Evolutionary conservation across 768 basidiomycete species (phyloP), one percentile per base, ranked within the genome.

Genomic region (Panaeolus cyanescens): DNA sequence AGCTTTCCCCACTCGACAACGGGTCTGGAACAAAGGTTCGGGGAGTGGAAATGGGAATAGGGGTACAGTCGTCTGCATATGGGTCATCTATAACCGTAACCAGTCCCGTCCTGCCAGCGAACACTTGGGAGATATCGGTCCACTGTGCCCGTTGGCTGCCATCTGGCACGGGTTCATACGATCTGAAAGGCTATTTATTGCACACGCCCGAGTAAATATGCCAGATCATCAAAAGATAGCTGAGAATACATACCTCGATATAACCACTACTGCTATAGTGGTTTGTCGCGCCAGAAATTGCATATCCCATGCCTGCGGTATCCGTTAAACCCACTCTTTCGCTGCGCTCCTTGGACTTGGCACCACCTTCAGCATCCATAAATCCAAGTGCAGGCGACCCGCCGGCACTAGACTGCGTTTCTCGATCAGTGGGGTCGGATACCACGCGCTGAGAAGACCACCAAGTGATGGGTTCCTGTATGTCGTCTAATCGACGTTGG

Each of bases 251-350:
- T 37, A 76, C 74, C 66, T 70, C 66, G 22, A 68, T 25, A 53
- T 68, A 73, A 30, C 63, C 66, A 34, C 64, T 63, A 56, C 68
- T 42, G 19, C 40, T 64, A 36, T 71, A 72, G 30, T 68, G 62
- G 40, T 39, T 32, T 4, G 61, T 66, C 56, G 55, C 65, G 22
- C 57, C 62, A 13, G 60, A 54, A 19, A 65, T 61, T 20, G 69
- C 69, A 50, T 73, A 76, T 8, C 74, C 74, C 68, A 73, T 69
- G 12, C 65, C 64, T 3, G 64, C 62, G 15, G 62, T 66, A 20
- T 63, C 54, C 9, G 25, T 58, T 36, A 61, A 50, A 10, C 56
- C 37, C 33, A 53, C 31, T 64, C 65, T 58, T 62, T 59, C 28
- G 62, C 59, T 56, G 55, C 19, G 59, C 12, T 25, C 25, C 33